Base-by-base conservation (phyloP, 2,329 filamentous ascomycete genomes). In the Colletotrichum incanum region DNA sequence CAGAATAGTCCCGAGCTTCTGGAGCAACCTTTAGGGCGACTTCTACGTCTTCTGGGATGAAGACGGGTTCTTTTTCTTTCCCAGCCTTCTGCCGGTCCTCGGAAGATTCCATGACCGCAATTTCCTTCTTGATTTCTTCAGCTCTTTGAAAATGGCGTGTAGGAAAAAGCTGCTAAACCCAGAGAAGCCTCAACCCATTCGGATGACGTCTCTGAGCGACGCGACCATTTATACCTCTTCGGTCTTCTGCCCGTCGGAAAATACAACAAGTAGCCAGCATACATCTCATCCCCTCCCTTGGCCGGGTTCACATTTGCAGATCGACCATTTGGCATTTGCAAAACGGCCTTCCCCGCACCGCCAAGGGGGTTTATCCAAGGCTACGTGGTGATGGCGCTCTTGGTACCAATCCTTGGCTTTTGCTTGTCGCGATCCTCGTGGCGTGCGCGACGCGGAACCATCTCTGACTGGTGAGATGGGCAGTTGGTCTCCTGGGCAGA, bases 1-100 rank as follows among this genome's bases (percentile, higher is more conserved):
- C 79, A 11, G 79, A 80, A 60, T 81, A 80, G 45, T 81, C 80
- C 9, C 43, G 55, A 50, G 45, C 55, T 11, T 50, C 43, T 0
- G 54, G 39, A 9, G 41, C 45, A 11, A 37, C 45, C 26, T 67
- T 67, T 11, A 67, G 64, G 23, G 56, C 47, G 20, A 52, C 54
- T n/a, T 67, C 34, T 18, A 59, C 7, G 5, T 45, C 56, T 3
- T 12, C 23, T 18, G 56, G 56, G 8, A 45, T n/a, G 16, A 45
- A 59, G 2, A 41, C 18, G 8, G 39, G 56, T 8, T 31, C n/a
- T 28, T 23, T 18, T 26, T n/a, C 18, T 11, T 39, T 18, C 2
- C 26, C 39, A 5, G 39, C n/a, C 23, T 31, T 43, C 43, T 45
- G 18, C 18, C n/a, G 54, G 12, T 9, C 23, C 2, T 16, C 0